Percentiles rank a stretch among this genome's conserved stretches.
These are phyloP conservation scores for Tetrahymena elliotti DNA, from an alignment of 73 alveolate genomes.

Conservation along the genomic window DNA sequence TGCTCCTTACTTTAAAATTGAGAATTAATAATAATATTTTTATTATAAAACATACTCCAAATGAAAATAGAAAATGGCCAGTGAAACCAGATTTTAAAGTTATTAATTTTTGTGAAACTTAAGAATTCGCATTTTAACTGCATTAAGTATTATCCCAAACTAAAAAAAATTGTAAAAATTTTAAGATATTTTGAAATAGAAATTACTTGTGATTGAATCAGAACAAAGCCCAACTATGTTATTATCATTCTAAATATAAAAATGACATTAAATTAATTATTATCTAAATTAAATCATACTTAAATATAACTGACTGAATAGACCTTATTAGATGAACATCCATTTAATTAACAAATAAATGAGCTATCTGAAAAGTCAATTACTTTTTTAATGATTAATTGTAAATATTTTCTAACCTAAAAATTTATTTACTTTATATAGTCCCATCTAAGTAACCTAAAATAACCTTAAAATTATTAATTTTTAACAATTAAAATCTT, in stretches of 20 bases:
- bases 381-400: background rate
- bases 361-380: background rate
- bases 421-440: background rate
- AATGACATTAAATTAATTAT: background rate
- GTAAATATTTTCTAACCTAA: background rate
- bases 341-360: background rate
- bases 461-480: background rate
- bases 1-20: background rate
- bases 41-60: background rate
- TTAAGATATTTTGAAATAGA: background rate
- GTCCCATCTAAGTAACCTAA: background rate
- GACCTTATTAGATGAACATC: background rate
- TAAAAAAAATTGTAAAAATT: background rate
- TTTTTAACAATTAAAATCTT: too few species aligned
- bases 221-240: background rate
- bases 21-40: too few species aligned
- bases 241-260: background rate
- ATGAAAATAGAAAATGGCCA: background rate
- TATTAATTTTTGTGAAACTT: too few species aligned
- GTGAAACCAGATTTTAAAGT: background rate
- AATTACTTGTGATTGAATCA: background rate
- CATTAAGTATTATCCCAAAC: background rate
- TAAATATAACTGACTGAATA: background rate
- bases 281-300: background rate
- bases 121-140: background rate